phyloP scores from a whole-genome alignment of 2,329 filamentous ascomycete species.

The Sclerotinia spermophila region DNA sequence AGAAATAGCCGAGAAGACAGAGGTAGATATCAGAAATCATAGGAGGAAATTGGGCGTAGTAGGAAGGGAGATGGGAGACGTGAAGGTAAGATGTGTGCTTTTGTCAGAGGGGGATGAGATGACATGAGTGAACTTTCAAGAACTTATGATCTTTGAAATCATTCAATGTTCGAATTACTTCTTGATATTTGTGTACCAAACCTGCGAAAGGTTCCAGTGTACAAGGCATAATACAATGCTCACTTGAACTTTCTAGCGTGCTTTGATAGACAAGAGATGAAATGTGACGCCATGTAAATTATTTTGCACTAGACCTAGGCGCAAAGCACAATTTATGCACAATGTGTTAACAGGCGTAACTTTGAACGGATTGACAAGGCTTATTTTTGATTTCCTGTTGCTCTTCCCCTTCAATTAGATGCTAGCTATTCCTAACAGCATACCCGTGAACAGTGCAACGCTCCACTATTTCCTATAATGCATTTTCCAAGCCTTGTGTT shows the following conservation, averaged over 20 bases:
- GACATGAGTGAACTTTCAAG: not conserved
- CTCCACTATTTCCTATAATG: not conserved
- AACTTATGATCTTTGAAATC: not conserved
- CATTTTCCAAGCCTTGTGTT: not conserved
- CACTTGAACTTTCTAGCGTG: not conserved
- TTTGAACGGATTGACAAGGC: not conserved
- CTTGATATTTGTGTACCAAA: not conserved
- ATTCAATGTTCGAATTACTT: not conserved
- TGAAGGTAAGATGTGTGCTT: not conserved
- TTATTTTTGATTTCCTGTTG: not conserved
- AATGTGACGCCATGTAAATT: not conserved
- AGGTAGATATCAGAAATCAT: not conserved
- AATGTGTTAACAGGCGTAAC: not conserved
- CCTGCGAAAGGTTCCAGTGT: not conserved
- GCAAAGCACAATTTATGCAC: not conserved
- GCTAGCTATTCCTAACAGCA: not conserved
- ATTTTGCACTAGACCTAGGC: not conserved
- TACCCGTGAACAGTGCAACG: not conserved
- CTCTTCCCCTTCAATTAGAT: not conserved
- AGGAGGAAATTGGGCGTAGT: not conserved
- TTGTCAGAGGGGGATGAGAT: slow-evolving; percentile 4
- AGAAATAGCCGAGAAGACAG: not conserved
- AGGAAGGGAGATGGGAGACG: not conserved
- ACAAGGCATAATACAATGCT: too few species aligned
- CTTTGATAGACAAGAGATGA: not conserved